Base-by-base conservation (phyloP, 106 monocot genomes). In the Apostasia shenzhenica region DNA sequence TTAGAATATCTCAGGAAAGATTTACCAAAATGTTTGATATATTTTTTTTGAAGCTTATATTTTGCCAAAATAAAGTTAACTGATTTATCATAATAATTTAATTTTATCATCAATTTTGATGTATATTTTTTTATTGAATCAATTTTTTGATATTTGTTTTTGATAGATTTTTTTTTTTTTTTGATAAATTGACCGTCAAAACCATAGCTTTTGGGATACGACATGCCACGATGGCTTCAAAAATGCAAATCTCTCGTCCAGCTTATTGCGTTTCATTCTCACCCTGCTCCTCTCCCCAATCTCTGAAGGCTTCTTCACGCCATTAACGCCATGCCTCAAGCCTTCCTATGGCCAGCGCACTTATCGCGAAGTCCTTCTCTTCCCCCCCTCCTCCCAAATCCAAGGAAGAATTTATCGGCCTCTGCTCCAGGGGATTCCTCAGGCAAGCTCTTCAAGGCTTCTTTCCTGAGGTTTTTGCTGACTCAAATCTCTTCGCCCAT, bases 401-500 rank as follows among this genome's bases (percentile, higher is more conserved):
- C 43, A 70, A 41, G 54, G 42, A 67, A 11, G 73, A 73, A 6
- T 61, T 78, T 73, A 40, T 67, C 78, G 38, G 13, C 44, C 78
- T 78, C 41, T 78, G 78, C 68, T 67, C 78, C 68, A 45, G 13
- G n/a, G 78, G 75, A 12, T 46, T 60, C 48, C 71, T 76, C 66
- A 41, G 61, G 9, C 50, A 76, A 40, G 76, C 81, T 3, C 67
- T 76, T 45, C 61, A n/a, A 8, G 63, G 52, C 37, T 65, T 69
- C 63, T 59, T 70, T 41, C 70, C 74, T 6, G 48, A 73, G 39
- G 41, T 78, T 58, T 75, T 69, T 48, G 58, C 70, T 1, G 70
- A 85, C 37, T 56, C 81, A 12, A 60, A 79, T 61, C 67, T 83
- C 67, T 80, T 93, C 67, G 65, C 83, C 67, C 62, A 68, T 55